A percentile compares a stretch with the other conserved stretches of the same genome.
Evolutionary conservation across 257 asterid species (phyloP).

Genomic region (Ilex asprella): DNA sequence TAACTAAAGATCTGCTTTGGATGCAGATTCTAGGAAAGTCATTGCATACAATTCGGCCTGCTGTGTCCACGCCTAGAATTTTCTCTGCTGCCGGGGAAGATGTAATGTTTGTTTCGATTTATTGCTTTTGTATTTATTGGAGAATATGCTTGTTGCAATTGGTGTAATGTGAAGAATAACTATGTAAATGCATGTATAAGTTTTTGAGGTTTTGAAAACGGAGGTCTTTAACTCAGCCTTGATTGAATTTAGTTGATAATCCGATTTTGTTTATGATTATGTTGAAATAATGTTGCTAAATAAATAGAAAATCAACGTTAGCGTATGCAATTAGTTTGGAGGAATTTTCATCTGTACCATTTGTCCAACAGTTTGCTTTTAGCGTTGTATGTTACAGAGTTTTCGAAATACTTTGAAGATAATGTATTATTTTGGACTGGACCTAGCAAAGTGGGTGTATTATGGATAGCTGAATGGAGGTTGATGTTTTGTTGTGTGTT

Average conservation of each 20-base stretch:
- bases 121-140: background rate
- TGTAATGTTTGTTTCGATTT: slow-evolving; percentile 30
- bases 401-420: too few relatives aligned
- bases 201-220: background rate
- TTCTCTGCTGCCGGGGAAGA: slow-evolving; percentile 37
- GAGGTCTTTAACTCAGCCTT: background rate
- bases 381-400: too few relatives aligned
- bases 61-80: slow-evolving; percentile 28
- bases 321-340: too few relatives aligned
- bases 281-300: background rate
- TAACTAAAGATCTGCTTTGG: background rate
- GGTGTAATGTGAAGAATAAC: background rate
- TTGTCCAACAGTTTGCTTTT: too few relatives aligned
- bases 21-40: slow-evolving; percentile 53
- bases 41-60: slow-evolving; percentile 33
- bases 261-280: background rate
- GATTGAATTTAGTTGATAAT: background rate
- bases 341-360: too few relatives aligned
- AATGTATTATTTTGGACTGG: too few relatives aligned
- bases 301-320: too few relatives aligned
- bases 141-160: background rate
- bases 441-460: too few relatives aligned
- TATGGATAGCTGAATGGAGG: too few relatives aligned
- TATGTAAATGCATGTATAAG: background rate
- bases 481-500: too few relatives aligned